Evolutionary conservation across 129 eudicot species (phyloP).

Genomic region (carrot (Daucus carota)): DH1_v3.0 NC_030382.2:36589001-36589500

Average conservation of each 20-base stretch:
- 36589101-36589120: constrained; percentile 41
- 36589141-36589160: constrained; percentile 29
- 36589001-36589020: constrained; percentile 7
- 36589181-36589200: constrained; percentile 23
- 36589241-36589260: constrained; percentile 42
- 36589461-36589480: constrained; percentile 75
- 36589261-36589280: constrained; percentile 41
- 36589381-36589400: constrained; percentile 55
- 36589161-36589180: constrained; percentile 12
- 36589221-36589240: constrained; percentile 29
- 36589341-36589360: constrained; percentile 58
- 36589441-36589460: constrained; percentile 59
- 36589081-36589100: constrained; percentile 29
- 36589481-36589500: constrained; percentile 25
- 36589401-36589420: constrained; percentile 55
- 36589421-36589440: constrained; percentile 68
- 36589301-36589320: constrained; percentile 33
- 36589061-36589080: constrained; percentile 39
- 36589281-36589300: constrained; percentile 46
- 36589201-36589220: constrained; percentile 32
- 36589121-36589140: constrained; percentile 34
- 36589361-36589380: constrained; percentile 65
- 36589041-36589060: constrained; percentile 21
- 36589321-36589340: constrained; percentile 5
- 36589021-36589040: constrained; percentile 30